These are phyloP conservation scores for Neurospora tetraspora DNA, from an alignment of 495 filamentous ascomycete species.

Conservation along the genomic window DNA sequence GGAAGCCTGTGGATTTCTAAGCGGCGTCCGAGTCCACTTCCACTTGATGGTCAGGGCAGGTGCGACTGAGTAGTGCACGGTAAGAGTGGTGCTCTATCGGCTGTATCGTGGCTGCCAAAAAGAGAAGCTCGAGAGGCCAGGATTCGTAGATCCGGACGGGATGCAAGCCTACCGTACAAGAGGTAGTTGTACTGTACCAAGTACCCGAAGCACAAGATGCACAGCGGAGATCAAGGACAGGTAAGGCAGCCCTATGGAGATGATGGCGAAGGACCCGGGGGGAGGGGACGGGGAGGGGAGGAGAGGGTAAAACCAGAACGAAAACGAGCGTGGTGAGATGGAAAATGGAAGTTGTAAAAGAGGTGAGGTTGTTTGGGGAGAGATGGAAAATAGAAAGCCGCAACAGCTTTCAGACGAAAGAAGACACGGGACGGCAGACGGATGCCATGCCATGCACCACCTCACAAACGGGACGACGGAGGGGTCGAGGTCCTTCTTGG, in stretches of 20 bases:
- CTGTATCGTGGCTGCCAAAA: background rate
- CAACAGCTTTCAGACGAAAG: background rate
- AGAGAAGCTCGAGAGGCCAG: background rate
- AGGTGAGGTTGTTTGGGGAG: background rate
- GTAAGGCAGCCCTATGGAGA: background rate
- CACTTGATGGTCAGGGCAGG: background rate
- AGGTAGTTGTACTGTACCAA: background rate
- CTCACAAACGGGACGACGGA: background rate
- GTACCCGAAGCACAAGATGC: background rate
- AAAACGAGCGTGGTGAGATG: slow-evolving; percentile 9
- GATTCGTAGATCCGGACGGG: background rate
- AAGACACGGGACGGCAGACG: background rate
- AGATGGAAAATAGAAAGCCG: background rate
- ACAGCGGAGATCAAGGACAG: background rate
- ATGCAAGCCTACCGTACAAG: background rate
- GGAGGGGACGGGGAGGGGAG: background rate
- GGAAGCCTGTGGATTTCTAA: background rate
- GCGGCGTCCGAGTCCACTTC: background rate
- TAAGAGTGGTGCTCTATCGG: background rate
- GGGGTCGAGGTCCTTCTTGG: background rate
- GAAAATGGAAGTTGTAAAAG: background rate
- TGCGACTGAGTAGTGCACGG: background rate
- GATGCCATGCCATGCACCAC: background rate
- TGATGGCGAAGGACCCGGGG: background rate
- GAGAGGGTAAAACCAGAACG: background rate